Conservation (phyloP, 1,284 basidiomycete genomes). For the Moesziomyces parantarcticus region DNA sequence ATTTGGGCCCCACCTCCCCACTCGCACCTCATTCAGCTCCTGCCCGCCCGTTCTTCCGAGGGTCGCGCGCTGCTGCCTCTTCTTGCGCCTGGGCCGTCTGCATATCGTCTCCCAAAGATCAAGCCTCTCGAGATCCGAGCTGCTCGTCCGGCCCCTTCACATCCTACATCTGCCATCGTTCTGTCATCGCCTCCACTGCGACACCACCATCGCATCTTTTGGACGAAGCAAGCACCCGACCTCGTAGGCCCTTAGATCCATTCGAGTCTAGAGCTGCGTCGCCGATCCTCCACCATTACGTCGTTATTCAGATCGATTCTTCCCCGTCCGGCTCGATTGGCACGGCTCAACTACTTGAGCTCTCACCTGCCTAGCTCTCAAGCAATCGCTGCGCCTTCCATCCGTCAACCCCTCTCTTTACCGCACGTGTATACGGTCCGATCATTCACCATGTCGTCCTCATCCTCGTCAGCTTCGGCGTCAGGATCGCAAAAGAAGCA, state of each 20-base stretch:
- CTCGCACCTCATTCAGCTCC: neutral
- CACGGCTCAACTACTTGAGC: constrained; percentile 10
- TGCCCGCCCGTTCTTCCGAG: neutral
- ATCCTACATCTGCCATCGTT: neutral
- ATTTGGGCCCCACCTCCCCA: neutral
- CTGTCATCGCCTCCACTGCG: neutral
- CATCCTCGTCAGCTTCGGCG: constrained; percentile 14
- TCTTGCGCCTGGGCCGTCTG: neutral
- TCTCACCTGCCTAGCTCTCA: constrained; percentile 2
- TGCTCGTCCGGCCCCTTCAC: no score
- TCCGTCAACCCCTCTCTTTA: constrained; percentile 9
- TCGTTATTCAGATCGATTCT: constrained; percentile 22
- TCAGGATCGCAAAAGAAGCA: constrained; percentile 68
- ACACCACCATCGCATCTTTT: neutral
- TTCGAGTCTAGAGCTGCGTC: neutral
- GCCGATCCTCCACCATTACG: constrained; percentile 20
- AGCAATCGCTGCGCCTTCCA: neutral
- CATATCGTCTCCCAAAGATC: neutral
- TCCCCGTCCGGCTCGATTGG: constrained; percentile 38
- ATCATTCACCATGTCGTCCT: constrained; percentile 22
- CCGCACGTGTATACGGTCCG: constrained; percentile 5
- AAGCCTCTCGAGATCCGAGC: neutral
- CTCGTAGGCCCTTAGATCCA: no score
- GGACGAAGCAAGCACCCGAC: no score
- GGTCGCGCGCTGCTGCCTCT: neutral